phyloP scores from a whole-genome alignment of 345 rosid genomes.

The Arabis alpina region DNA sequence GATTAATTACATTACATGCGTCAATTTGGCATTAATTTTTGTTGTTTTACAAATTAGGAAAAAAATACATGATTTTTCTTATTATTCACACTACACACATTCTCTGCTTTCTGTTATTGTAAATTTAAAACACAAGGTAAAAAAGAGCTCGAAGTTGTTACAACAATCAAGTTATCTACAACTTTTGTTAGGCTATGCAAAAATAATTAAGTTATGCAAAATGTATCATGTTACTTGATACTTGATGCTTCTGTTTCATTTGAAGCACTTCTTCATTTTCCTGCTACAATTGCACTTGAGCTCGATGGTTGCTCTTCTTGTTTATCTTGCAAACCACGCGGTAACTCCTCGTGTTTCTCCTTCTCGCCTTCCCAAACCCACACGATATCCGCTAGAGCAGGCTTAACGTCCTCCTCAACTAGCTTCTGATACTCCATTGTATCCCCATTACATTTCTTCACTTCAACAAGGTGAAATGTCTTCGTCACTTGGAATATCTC shows the following conservation, averaged over 20 bases:
- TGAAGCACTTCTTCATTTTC: constrained; percentile 5
- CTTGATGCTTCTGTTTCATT: constrained; percentile 14
- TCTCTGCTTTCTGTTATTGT: not conserved
- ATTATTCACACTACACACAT: constrained; percentile 10
- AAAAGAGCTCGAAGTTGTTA: constrained; percentile 15
- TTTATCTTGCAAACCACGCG: constrained; percentile 11
- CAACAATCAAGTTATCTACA: constrained; percentile 23
- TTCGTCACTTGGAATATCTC: constrained; percentile 75
- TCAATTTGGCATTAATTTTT: not conserved
- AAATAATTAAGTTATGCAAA: constrained; percentile 8
- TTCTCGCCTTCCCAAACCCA: constrained; percentile 77
- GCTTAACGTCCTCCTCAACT: constrained; percentile 62
- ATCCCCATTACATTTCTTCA: constrained; percentile 77
- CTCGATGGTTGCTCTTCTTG: constrained; percentile 14
- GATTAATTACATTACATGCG: no score
- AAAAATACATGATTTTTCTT: no score
- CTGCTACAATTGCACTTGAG: no score
- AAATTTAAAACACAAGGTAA: constrained; percentile 12
- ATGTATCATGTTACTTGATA: not conserved
- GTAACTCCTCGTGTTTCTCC: constrained; percentile 48
- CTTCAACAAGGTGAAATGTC: constrained; percentile 70
- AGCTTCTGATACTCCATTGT: constrained; percentile 70
- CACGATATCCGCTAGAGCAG: constrained; percentile 69
- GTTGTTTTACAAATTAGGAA: not conserved
- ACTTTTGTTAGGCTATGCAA: constrained; percentile 19